These are phyloP conservation scores for Rhexocercosporidium sp. DNA, from an alignment of 2,329 filamentous ascomycete species.

Conservation along the genomic window DNA sequence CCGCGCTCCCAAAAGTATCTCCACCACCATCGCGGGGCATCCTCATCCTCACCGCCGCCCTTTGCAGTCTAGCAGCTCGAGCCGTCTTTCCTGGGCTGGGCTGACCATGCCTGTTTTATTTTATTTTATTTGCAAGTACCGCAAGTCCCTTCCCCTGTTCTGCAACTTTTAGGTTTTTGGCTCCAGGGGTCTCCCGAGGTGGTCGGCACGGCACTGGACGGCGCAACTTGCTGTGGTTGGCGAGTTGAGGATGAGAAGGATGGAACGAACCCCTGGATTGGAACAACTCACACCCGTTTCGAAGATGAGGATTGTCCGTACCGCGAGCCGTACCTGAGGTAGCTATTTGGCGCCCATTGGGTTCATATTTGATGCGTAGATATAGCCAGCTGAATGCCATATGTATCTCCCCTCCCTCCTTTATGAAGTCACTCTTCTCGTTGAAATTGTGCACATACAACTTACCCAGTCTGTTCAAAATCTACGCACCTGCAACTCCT, in stretches of 20 bases:
- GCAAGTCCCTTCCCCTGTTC: neutral
- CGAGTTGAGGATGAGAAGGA: neutral
- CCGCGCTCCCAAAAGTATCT: too few relatives aligned
- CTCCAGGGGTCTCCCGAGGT: conserved; percentile 10
- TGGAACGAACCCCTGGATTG: conserved; percentile 4
- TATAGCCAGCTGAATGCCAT: conserved; percentile 1
- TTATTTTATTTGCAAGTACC: neutral
- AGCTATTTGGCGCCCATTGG: conserved; percentile 1
- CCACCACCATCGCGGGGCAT: conserved; percentile 12
- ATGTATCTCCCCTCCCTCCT: neutral
- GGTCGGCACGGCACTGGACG: neutral
- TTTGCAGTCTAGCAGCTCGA: neutral
- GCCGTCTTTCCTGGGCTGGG: neutral
- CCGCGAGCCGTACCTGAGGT: neutral
- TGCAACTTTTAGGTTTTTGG: neutral
- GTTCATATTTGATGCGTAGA: neutral
- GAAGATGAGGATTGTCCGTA: neutral
- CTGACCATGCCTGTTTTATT: neutral
- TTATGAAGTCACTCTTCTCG: neutral
- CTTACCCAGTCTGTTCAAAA: too few relatives aligned
- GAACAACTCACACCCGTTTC: conserved; percentile 11
- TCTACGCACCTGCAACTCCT: neutral
- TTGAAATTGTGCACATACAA: neutral
- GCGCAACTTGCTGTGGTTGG: neutral
- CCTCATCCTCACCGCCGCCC: conserved; percentile 9